Evolutionary conservation across 306 rosid genomes (phyloP).

Genomic region (Acacia crassicarpa): DNA sequence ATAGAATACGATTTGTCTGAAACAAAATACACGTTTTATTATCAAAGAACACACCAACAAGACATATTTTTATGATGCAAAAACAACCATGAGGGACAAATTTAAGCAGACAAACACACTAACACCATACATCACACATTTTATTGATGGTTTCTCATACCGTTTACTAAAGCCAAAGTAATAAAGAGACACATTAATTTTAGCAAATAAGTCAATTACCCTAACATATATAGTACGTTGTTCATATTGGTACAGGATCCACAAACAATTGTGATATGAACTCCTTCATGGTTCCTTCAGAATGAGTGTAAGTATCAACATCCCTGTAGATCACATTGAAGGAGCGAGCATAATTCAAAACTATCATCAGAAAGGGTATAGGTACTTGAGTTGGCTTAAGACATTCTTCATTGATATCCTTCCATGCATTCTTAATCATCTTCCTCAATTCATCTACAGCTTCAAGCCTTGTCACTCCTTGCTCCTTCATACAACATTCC

Average conservation of each 20-base stretch:
- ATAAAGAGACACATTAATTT: background rate
- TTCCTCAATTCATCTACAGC: background rate
- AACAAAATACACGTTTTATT: too few relatives aligned
- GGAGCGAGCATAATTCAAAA: background rate
- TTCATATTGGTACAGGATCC: background rate
- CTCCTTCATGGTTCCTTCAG: background rate
- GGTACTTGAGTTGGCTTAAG: background rate
- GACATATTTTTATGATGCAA: too few relatives aligned
- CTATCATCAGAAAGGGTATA: background rate
- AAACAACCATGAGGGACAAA: too few relatives aligned
- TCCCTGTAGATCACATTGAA: background rate
- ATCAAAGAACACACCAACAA: background rate
- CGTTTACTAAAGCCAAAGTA: background rate
- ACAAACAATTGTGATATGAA: background rate
- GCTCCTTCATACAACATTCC: conserved; percentile 27
- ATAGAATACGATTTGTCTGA: too few relatives aligned
- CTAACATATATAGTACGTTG: too few relatives aligned
- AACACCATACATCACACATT: background rate
- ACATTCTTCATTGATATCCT: conserved; percentile 1
- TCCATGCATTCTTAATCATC: background rate
- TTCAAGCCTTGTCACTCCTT: conserved; percentile 19
- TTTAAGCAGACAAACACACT: background rate
- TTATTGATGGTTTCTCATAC: background rate
- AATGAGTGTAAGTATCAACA: background rate
- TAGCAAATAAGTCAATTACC: background rate